A percentile compares a stretch with the other conserved stretches of the same genome.
phyloP scores from a whole-genome alignment of 306 rosid species.

The Gastrolobium bilobum region DNA sequence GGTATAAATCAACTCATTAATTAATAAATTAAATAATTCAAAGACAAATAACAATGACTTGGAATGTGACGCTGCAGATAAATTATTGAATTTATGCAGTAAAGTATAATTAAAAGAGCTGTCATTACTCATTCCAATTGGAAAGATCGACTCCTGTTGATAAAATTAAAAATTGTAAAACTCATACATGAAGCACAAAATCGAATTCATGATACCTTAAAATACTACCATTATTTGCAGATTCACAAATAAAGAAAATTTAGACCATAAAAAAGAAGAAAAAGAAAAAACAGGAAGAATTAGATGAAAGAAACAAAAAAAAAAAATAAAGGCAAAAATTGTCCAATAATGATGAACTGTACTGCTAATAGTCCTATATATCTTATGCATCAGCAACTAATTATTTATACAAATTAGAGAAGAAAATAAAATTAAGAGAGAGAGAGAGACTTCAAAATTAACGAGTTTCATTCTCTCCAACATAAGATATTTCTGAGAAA shows the following conservation, averaged over 20 bases:
- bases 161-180: background rate
- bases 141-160: slow-evolving; percentile 18
- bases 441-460: slow-evolving; percentile 37
- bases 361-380: slow-evolving; percentile 57
- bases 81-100: slow-evolving; percentile 19
- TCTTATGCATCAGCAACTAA: slow-evolving; percentile 56
- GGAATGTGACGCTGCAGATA: slow-evolving; percentile 40
- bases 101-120: slow-evolving; percentile 43
- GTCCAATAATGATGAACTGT: slow-evolving; percentile 61
- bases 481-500: too few relatives aligned
- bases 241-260: background rate
- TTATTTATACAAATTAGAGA: slow-evolving; percentile 61
- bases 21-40: slow-evolving; percentile 4
- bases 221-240: background rate
- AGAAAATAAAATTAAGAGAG: slow-evolving; percentile 42
- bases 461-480: slow-evolving; percentile 47
- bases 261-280: background rate
- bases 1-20: background rate
- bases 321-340: slow-evolving; percentile 24
- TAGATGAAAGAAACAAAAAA: background rate
- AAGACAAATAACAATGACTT: slow-evolving; percentile 24
- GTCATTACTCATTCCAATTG: slow-evolving; percentile 49
- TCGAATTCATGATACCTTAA: slow-evolving; percentile 38
- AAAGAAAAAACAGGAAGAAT: background rate
- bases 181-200: slow-evolving; percentile 16